Conservation (phyloP, 2,329 filamentous ascomycete species). For the Pestalotiopsis sp. region DNA sequence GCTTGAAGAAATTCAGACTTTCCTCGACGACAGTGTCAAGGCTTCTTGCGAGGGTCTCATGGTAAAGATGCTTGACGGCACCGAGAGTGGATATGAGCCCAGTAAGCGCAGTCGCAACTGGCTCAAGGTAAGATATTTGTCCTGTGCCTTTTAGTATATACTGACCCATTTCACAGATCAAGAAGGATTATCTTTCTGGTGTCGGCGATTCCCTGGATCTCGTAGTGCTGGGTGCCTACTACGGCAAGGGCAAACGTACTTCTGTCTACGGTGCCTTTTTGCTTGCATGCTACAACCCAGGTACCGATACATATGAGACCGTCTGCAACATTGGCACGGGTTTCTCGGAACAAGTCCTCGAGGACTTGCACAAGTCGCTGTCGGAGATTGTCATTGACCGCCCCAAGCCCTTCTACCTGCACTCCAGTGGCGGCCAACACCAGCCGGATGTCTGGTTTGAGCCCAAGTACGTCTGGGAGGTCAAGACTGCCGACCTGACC, state of each 20-base stretch:
- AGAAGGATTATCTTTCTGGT: slow-evolving; percentile 95
- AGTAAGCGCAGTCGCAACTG: slow-evolving; percentile 96
- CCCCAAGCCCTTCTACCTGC: slow-evolving; percentile 91
- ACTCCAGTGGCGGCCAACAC: slow-evolving; percentile 82
- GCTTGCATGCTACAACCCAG: slow-evolving; percentile 87
- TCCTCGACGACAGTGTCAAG: slow-evolving; percentile 94
- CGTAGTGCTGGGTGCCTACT: slow-evolving; percentile 92
- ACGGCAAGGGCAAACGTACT: slow-evolving; percentile 92
- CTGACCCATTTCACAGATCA: slow-evolving; percentile 62
- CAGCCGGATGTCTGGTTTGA: slow-evolving; percentile 99
- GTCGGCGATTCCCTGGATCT: slow-evolving; percentile 95
- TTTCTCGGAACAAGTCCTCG: slow-evolving; percentile 92
- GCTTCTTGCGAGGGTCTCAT: slow-evolving; percentile 96
- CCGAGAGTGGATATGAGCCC: slow-evolving; percentile 92
- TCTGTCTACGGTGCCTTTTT: slow-evolving; percentile 96
- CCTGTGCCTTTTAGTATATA: slow-evolving; percentile 4
- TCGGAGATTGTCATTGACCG: slow-evolving; percentile 80
- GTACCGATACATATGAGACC: slow-evolving; percentile 83
- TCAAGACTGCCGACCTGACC: slow-evolving; percentile 94
- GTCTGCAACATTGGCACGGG: slow-evolving; percentile 99
- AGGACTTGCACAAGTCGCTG: slow-evolving; percentile 78
- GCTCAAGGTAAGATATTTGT: slow-evolving; percentile 72
- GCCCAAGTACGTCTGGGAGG: slow-evolving; percentile 92
- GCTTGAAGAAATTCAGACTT: slow-evolving; percentile 87
- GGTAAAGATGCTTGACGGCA: slow-evolving; percentile 98